Evolutionary conservation across 352 stramenopile genomes (phyloP), one percentile per base, ranked within the genome.

Genomic region (Peronosclerospora sorghi): DNA sequence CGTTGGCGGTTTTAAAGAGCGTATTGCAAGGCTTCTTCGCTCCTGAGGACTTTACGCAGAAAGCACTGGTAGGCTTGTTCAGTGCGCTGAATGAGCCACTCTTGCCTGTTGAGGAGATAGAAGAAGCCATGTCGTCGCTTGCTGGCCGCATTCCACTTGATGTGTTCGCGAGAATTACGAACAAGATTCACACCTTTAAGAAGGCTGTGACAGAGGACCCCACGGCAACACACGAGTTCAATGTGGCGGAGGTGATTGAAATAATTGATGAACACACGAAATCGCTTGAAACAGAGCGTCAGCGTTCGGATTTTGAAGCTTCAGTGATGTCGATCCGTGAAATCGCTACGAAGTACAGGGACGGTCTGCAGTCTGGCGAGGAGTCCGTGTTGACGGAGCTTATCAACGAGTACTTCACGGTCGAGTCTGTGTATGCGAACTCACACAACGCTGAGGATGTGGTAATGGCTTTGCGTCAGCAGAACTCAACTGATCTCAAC

Each of bases 61-160:
- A n/a, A n/a, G n/a, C n/a, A n/a, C n/a, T 97, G 8, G 78, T 62
- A 2, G 80, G 97, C 63, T 60, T 95, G 35, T 93, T 93, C 30
- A 45, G 70, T 20, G 62, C 71, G 26, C 62, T 93, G 5, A 62
- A 57, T 10, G 66, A 85, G 48, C 73, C 71, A 5, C 54, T 93
- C n/a, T 53, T 96, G 20, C 83, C 84, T 6, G 68, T 93, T 9
- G 78, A 94, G 30, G 94, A 99, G 79, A 87, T 98, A 45, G 95
- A 98, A 59, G 95, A 98, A 56, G 84, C 94, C 19, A 78, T 99
- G n/a, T n/a, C n/a, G n/a, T n/a, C n/a, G n/a, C n/a, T n/a, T n/a
- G n/a, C n/a, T n/a, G n/a, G n/a, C n/a, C 82, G 95, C 46, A 97
- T 99, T 48, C 90, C 97, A 32, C 76, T 83, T 1, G 59, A 83